A percentile compares a stretch with the other conserved stretches of the same genome.
These are phyloP conservation scores for Entoloma clypeatum DNA, from an alignment of 1,284 basidiomycete genomes.

Conservation along the genomic window DNA sequence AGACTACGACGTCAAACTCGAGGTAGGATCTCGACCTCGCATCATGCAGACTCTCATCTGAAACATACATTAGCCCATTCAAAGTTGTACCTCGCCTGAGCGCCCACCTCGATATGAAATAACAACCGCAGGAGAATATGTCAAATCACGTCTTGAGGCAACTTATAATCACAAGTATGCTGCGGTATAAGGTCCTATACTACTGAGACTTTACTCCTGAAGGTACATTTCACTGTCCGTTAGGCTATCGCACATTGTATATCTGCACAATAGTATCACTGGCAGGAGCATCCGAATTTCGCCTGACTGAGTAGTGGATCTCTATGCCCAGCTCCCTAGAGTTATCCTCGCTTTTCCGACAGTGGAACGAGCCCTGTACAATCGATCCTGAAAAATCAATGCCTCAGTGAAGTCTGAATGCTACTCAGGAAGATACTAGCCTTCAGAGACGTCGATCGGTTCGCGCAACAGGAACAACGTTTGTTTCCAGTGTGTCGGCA, in stretches of 20 bases:
- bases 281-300: conserved; percentile 29
- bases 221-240: background rate
- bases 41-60: background rate
- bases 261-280: conserved; percentile 61
- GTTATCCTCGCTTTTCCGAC: conserved; percentile 79
- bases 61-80: conserved; percentile 47
- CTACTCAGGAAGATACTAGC: conserved; percentile 33
- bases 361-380: conserved; percentile 81
- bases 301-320: conserved; percentile 74
- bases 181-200: background rate
- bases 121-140: conserved; percentile 64
- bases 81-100: conserved; percentile 61
- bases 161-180: conserved; percentile 41
- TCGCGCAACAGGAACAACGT: conserved; percentile 86
- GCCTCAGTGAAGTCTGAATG: conserved; percentile 1
- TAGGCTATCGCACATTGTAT: conserved; percentile 63
- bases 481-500: conserved; percentile 98
- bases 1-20: conserved; percentile 58
- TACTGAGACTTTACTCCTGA: too few relatives aligned
- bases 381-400: conserved; percentile 51
- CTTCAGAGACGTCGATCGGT: conserved; percentile 71
- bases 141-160: conserved; percentile 53
- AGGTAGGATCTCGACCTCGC: conserved; percentile 36
- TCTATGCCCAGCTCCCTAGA: conserved; percentile 89
- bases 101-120: conserved; percentile 62